Evolutionary conservation across 1,139 yeast species (phyloP).

Genomic region (Torulaspora pretoriensis): DNA sequence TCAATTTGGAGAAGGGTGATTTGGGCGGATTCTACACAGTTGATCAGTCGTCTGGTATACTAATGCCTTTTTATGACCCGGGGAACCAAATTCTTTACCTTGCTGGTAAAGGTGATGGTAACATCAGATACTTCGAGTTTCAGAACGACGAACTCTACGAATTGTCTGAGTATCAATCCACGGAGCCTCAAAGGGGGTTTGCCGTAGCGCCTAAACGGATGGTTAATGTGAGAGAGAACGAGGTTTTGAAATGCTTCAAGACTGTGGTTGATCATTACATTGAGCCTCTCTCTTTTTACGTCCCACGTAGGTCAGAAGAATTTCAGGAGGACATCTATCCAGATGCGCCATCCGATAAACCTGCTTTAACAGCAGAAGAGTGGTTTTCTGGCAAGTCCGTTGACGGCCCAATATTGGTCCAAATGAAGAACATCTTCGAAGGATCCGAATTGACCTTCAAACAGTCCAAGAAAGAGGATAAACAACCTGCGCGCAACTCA

Average conservation of each 20-base stretch:
- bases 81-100: conserved; percentile 75
- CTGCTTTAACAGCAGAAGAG: conserved; percentile 76
- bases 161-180: conserved; percentile 79
- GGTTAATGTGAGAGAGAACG: conserved; percentile 78
- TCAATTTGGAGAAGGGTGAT: conserved; percentile 71
- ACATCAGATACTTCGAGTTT: conserved; percentile 86
- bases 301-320: conserved; percentile 89
- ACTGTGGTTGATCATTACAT: conserved; percentile 75
- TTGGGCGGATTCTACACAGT: conserved; percentile 81
- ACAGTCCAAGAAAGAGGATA: conserved; percentile 38
- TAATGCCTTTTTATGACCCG: conserved; percentile 85
- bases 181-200: conserved; percentile 94
- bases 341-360: conserved; percentile 74
- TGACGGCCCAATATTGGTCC: conserved; percentile 75
- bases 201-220: conserved; percentile 82
- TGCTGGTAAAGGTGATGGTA: conserved; percentile 98
- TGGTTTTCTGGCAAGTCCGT: conserved; percentile 75
- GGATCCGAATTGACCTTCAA: conserved; percentile 53
- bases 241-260: conserved; percentile 74
- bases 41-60: conserved; percentile 88
- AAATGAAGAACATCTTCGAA: conserved; percentile 72
- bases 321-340: conserved; percentile 93
- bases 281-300: conserved; percentile 87
- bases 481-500: conserved; percentile 17
- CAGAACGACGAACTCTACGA: conserved; percentile 77